phyloP scores from a whole-genome alignment of 2,329 filamentous ascomycete species.

The Penicillium nordicum region DNA sequence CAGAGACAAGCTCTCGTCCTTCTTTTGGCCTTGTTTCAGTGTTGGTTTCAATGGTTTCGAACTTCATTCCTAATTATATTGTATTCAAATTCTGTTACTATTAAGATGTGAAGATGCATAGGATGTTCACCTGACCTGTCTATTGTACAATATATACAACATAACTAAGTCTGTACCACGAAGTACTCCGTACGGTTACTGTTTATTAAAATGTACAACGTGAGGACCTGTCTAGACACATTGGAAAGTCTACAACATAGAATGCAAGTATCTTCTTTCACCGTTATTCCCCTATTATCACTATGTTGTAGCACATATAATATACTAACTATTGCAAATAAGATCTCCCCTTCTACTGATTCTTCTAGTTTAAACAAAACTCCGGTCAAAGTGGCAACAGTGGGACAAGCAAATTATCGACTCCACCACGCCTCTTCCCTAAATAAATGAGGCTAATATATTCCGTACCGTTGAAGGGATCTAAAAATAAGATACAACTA shows the following conservation, averaged over 20 bases:
- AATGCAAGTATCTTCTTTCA: not conserved
- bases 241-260: not conserved
- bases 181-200: not conserved
- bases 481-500: not conserved
- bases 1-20: not conserved
- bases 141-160: not conserved
- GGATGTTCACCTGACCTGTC: not conserved
- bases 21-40: not conserved
- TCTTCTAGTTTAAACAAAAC: not conserved
- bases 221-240: not conserved
- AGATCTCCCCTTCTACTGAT: not conserved
- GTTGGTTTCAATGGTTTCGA: not conserved
- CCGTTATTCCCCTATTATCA: too few species aligned
- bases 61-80: not conserved
- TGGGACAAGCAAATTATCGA: not conserved
- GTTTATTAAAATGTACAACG: not conserved
- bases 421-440: not conserved
- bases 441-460: not conserved
- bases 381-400: not conserved
- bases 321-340: not conserved
- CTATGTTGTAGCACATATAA: not conserved
- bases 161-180: not conserved
- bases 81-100: not conserved
- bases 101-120: not conserved
- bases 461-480: not conserved